phyloP scores from a whole-genome alignment of 116 monocot genomes.

The Papilionanthe hybrid region DNA sequence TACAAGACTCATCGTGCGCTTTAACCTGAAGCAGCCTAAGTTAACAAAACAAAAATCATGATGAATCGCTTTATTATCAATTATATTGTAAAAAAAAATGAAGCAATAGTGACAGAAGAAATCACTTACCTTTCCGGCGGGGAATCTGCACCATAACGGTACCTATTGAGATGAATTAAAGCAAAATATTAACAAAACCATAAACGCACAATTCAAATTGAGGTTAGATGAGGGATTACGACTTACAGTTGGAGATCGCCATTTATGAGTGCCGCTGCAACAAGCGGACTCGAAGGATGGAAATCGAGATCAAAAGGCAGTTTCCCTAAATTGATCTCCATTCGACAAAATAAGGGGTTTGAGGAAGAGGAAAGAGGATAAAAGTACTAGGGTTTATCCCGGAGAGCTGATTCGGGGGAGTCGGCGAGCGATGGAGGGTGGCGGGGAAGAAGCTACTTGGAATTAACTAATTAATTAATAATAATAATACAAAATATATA shows the following conservation, averaged over 20 bases:
- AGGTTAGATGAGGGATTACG: neutral
- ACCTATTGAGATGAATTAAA: conserved; percentile 26
- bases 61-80: neutral
- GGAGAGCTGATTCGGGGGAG: too few relatives aligned
- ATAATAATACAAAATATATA: too few relatives aligned
- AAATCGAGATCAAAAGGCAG: conserved; percentile 83
- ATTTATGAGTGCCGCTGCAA: conserved; percentile 68
- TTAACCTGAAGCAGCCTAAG: conserved; percentile 35
- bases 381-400: too few relatives aligned
- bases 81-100: neutral
- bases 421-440: too few relatives aligned
- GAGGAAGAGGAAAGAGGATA: too few relatives aligned
- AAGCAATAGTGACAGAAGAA: neutral
- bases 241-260: conserved; percentile 76
- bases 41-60: neutral
- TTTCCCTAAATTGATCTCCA: conserved; percentile 66
- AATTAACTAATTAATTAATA: too few relatives aligned
- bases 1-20: conserved; percentile 38
- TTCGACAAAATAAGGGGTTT: neutral
- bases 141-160: conserved; percentile 50
- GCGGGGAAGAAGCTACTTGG: too few relatives aligned
- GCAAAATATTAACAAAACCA: neutral
- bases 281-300: conserved; percentile 63
- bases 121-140: conserved; percentile 21
- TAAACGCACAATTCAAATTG: too few relatives aligned